Percentiles rank a stretch among this genome's conserved stretches.
Conservation (phyloP, 495 filamentous ascomycete genomes). For the Aspergillus ostianus region DNA sequence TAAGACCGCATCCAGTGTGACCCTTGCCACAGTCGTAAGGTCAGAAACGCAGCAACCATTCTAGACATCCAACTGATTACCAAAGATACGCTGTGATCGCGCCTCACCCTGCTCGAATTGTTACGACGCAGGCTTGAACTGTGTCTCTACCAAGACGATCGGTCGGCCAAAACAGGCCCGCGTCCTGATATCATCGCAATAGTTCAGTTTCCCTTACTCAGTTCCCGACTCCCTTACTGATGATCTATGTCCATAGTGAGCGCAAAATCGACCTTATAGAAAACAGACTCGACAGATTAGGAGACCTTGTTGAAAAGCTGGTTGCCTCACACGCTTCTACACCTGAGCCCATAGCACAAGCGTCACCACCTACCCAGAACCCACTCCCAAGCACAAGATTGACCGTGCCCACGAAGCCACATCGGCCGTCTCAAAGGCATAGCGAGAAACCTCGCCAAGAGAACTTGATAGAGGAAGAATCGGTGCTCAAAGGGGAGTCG, state of each 20-base stretch:
- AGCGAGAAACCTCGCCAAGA: background rate
- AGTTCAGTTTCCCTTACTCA: background rate
- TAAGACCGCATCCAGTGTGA: slow-evolving; percentile 1
- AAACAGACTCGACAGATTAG: too few species aligned
- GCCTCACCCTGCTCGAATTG: slow-evolving; percentile 11
- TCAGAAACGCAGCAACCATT: background rate
- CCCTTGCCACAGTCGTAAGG: slow-evolving; percentile 6
- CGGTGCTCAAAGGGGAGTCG: background rate
- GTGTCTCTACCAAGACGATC: too few species aligned
- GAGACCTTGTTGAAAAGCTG: too few species aligned
- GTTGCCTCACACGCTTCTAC: too few species aligned
- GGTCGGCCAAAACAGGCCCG: slow-evolving; percentile 5
- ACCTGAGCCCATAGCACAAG: too few species aligned
- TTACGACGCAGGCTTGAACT: background rate
- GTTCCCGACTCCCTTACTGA: too few species aligned
- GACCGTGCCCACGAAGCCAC: background rate
- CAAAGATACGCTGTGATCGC: slow-evolving; percentile 13
- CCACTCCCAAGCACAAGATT: too few species aligned
- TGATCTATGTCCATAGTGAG: too few species aligned
- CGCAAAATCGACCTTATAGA: too few species aligned
- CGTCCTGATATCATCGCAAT: slow-evolving; percentile 9
- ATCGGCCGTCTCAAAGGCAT: background rate
- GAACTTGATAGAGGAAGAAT: background rate
- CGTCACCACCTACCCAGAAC: too few species aligned
- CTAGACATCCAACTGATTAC: background rate